Evolutionary conservation across 2,329 filamentous ascomycete species (phyloP), one percentile per base, ranked within the genome.

Genomic region (Phoma sp.): DNA sequence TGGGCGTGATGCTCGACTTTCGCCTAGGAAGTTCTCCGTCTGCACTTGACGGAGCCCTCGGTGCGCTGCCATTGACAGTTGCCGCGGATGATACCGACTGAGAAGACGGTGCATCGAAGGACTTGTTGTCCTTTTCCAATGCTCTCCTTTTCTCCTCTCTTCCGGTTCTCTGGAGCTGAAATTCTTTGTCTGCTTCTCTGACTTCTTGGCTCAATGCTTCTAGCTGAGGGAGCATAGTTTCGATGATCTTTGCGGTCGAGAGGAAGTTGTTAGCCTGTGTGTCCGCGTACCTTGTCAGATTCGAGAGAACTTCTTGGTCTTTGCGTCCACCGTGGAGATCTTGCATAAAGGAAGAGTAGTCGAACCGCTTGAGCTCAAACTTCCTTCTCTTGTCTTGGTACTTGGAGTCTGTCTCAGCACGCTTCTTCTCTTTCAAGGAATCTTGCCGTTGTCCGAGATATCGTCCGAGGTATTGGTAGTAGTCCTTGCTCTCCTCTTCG

Each of bases 321-420:
- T 98, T 99, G 60, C 95, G 88, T n/a, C 95, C 95, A 27, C 95
- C 95, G 61, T 98, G 95, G n/a, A 99, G 82, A 79, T 99, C 95
- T 70, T 98, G 94, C 91, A 99, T 96, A 72, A 98, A 99, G 13
- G 92, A 96, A 3, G 94, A 98, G 74, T 99, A 99, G 76, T 99
- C 96, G 69, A 99, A 99, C 9, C 96, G 88, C 79, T 96, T 97
- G 53, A 99, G 83, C 79, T 99, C 95, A 69, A 99, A 99, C 65
- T 92, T 96, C 39, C 91, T 88, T 63, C 93, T 86, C 79, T 98
- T 98, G 40, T 84, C 87, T 74, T 98, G 94, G 72, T 98, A 99
- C 72, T 99, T 99, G 29, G 91, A 90, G 74, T 99, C 95, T 66
- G 92, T 97, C 67, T 97, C 92, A 36, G 86, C 90, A 59, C 95